Evolutionary conservation across 176 grass and related monocot species (phyloP).

Genomic region (Tillandsia leiboldiana): DNA sequence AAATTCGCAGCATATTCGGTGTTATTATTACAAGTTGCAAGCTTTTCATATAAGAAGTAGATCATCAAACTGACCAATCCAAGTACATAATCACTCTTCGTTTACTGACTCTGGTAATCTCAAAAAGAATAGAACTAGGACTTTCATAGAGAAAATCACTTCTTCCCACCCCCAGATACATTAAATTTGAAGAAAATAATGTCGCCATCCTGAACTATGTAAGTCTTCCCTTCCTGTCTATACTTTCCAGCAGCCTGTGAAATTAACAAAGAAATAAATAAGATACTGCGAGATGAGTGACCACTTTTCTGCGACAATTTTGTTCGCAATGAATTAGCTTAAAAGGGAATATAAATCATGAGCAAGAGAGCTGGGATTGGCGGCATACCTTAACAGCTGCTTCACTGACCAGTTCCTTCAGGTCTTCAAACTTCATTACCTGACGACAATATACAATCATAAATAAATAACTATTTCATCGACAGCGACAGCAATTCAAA

Average conservation of each 20-base stretch:
- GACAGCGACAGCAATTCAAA: not conserved
- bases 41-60: no score
- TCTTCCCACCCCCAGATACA: conserved; percentile 92
- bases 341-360: conserved; percentile 9
- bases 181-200: conserved; percentile 99
- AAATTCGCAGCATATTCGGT: not conserved
- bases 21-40: conserved; percentile 1
- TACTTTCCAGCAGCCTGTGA: conserved; percentile 88
- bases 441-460: conserved; percentile 22
- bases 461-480: conserved; percentile 10
- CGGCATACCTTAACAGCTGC: conserved; percentile 70
- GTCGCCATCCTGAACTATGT: conserved; percentile 91
- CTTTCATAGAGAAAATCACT: conserved; percentile 31
- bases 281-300: no score
- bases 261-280: not conserved
- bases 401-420: conserved; percentile 84
- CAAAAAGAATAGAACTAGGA: conserved; percentile 13
- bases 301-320: no score
- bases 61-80: not conserved
- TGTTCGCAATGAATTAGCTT: not conserved
- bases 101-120: conserved; percentile 1
- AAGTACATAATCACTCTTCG: not conserved
- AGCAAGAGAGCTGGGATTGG: not conserved
- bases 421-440: conserved; percentile 99
- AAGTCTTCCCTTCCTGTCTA: conserved; percentile 93